Base-by-base conservation (phyloP, 352 stramenopile species). In the Blastocystis sp. region DNA sequence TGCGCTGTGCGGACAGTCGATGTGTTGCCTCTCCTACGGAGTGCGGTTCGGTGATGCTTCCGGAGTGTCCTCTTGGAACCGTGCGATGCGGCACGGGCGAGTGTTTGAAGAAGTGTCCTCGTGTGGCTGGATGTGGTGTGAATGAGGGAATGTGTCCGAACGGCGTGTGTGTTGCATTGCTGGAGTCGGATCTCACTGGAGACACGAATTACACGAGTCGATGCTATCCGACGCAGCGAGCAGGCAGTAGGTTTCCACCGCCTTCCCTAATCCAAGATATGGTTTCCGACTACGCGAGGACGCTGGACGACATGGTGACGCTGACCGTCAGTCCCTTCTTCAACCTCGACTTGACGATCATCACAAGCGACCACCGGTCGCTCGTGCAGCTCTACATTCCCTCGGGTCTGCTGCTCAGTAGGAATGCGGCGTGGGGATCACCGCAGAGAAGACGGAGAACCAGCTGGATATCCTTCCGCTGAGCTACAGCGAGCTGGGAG, bases 101-200 rank as follows among this genome's bases (percentile, higher is more conserved):
- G n/a, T 81, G 69, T 46, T 32, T 40, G n/a, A n/a, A 14, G 8
- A 40, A 46, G 14, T 81, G 69, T n/a, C 4, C 29, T n/a, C 21
- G 4, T 27, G 16, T 64, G 53, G 49, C 54, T n/a, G 69, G 69
- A 11, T 81, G 69, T 44, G 21, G 29, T 6, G 18, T 81, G 69
- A 64, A 42, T 51, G 69, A 81, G 63, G 69, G 48, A 21, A 61
- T 64, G 32, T 81, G 69, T 51, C 7, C 44, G 1, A 61, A 81
- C 27, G 69, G 69, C 9, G 49, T 32, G 3, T 81, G 69, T 42
- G 48, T 81, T 4, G 18, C 46, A 9, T 44, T 81, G 14, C 24
- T 64, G 1, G 4, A 1, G 1, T 64, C 44, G 1, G 69, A 81
- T 81, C 56, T 81, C 44, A 40, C 46, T 7, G 69, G 69, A 18